phyloP scores from a whole-genome alignment of 2,329 filamentous ascomycete genomes.

The Cercospora brassicicola region DNA sequence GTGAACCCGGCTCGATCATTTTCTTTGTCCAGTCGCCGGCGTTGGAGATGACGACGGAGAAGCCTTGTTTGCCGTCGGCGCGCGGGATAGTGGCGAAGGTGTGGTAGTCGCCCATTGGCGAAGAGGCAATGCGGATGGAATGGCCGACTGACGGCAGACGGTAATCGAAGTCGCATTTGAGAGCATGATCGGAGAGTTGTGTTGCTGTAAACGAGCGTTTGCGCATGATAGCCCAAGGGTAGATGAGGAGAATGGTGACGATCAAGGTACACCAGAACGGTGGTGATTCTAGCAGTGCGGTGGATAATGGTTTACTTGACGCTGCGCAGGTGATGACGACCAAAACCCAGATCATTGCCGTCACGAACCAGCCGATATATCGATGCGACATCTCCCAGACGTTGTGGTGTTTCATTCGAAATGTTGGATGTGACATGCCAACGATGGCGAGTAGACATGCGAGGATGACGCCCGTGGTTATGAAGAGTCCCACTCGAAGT shows the following conservation, averaged over 20 bases:
- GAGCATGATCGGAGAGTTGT: constrained; percentile 68
- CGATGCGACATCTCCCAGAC: constrained; percentile 70
- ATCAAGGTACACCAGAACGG: constrained; percentile 69
- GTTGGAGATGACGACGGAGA: constrained; percentile 69
- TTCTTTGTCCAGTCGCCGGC: constrained; percentile 72
- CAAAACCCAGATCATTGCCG: constrained; percentile 66
- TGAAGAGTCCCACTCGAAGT: background rate
- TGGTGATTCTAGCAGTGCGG: constrained; percentile 49
- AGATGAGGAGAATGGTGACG: constrained; percentile 64
- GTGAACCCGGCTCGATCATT: constrained; percentile 60
- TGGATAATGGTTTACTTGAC: constrained; percentile 34
- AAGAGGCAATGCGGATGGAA: constrained; percentile 39
- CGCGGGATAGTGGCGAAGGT: constrained; percentile 72
- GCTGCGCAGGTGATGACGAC: constrained; percentile 49
- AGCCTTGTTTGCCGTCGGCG: constrained; percentile 53
- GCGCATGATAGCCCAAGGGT: constrained; percentile 72
- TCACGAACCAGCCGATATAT: constrained; percentile 68
- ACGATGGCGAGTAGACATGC: constrained; percentile 61
- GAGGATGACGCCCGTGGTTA: constrained; percentile 40
- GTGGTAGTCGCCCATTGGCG: constrained; percentile 63
- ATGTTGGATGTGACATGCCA: constrained; percentile 63
- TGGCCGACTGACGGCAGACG: constrained; percentile 56
- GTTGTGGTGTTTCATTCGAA: constrained; percentile 66
- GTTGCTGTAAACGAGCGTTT: constrained; percentile 66
- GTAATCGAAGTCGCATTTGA: constrained; percentile 66